phyloP scores from a whole-genome alignment of 1,139 yeast species.

The Suhomyces terraborum region DNA sequence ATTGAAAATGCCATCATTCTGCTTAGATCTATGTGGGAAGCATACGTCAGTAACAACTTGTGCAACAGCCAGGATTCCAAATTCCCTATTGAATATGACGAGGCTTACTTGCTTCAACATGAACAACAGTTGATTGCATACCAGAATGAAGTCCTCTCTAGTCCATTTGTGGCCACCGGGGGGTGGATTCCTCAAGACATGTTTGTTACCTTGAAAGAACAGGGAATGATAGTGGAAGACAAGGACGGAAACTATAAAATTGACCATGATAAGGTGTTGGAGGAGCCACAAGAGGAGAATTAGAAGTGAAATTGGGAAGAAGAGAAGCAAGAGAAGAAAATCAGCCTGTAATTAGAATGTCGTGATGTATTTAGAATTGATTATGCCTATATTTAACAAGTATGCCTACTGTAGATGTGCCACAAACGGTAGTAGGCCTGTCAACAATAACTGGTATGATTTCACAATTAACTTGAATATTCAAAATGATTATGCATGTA shows the following conservation, averaged over 20 bases:
- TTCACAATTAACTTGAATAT: no score
- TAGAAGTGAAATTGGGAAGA: no score
- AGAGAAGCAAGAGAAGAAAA: no score
- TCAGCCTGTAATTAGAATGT: background rate
- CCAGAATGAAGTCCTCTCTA: constrained; percentile 64
- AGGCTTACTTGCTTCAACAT: constrained; percentile 57
- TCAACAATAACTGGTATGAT: no score
- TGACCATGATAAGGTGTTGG: constrained; percentile 43
- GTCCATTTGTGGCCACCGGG: constrained; percentile 87
- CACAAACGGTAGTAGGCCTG: no score
- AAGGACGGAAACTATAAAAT: constrained; percentile 40
- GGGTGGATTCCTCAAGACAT: constrained; percentile 97
- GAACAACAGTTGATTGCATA: constrained; percentile 62
- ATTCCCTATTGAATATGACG: constrained; percentile 64
- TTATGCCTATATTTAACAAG: background rate
- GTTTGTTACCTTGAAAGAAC: constrained; percentile 68
- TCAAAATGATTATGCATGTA: no score
- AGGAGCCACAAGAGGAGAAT: constrained; percentile 10
- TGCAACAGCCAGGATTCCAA: constrained; percentile 42
- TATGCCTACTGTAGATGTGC: no score
- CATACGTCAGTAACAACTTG: constrained; percentile 65
- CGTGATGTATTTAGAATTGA: background rate
- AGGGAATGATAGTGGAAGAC: constrained; percentile 57
- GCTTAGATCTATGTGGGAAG: constrained; percentile 73
- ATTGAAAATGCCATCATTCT: constrained; percentile 72